phyloP scores from a whole-genome alignment of 768 basidiomycete genomes.

The Pholiota microspora region DNA sequence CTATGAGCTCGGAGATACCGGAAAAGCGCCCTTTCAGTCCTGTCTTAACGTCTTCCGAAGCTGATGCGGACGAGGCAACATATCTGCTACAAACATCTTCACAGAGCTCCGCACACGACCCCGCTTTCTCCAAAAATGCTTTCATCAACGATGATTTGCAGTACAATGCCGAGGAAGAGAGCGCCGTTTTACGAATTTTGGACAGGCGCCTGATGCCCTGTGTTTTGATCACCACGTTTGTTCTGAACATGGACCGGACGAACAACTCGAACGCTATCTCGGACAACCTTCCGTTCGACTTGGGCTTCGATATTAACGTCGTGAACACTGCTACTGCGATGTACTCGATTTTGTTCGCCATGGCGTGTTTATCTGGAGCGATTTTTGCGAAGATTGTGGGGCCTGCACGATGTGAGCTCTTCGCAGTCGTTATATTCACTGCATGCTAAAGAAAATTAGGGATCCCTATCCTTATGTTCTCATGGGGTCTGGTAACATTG shows the following conservation, averaged over 20 bases:
- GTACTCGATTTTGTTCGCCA: constrained; percentile 33
- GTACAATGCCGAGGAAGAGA: constrained; percentile 33
- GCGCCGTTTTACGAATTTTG: constrained; percentile 24
- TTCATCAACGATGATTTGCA: constrained; percentile 26
- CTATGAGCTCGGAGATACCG: neutral
- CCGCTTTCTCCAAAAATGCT: constrained; percentile 17
- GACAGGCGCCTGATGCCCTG: constrained; percentile 27
- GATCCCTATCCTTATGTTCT: constrained; percentile 39
- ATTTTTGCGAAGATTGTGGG: constrained; percentile 37
- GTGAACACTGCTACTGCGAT: constrained; percentile 38
- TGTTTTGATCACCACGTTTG: constrained; percentile 32
- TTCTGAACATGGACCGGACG: constrained; percentile 41
- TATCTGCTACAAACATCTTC: constrained; percentile 8
- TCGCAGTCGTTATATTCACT: neutral
- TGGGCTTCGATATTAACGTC: constrained; percentile 38
- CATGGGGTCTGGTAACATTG: constrained; percentile 37
- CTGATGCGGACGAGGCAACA: constrained; percentile 10
- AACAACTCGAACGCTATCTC: constrained; percentile 41
- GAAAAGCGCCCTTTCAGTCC: constrained; percentile 2
- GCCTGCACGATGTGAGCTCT: constrained; percentile 31
- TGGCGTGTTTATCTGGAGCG: constrained; percentile 34
- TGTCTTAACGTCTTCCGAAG: neutral
- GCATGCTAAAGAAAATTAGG: constrained; percentile 17
- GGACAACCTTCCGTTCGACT: constrained; percentile 34
- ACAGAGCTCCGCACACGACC: constrained; percentile 1